Percentiles rank a stretch among this genome's conserved stretches.
phyloP scores from a whole-genome alignment of 805 yeast species.

The Kodamaea hsintzibuensis region DNA sequence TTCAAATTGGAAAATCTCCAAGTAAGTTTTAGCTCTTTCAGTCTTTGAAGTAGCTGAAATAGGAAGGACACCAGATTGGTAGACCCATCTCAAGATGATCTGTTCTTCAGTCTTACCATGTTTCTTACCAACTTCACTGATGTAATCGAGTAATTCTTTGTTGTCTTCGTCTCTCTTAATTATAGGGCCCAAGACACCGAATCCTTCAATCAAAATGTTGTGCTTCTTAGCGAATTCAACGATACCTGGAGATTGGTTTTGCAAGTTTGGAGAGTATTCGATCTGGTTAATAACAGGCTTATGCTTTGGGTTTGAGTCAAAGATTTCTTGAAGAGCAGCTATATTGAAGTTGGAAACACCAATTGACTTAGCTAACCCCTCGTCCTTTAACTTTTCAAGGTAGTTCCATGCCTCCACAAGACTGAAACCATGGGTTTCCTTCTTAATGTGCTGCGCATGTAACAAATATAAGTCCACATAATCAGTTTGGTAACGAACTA shows the following conservation, averaged over 20 bases:
- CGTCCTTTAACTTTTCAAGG: slow-evolving; percentile 62
- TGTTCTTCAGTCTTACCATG: slow-evolving; percentile 62
- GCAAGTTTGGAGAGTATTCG: slow-evolving; percentile 89
- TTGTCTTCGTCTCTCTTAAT: slow-evolving; percentile 48
- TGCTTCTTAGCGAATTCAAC: slow-evolving; percentile 68
- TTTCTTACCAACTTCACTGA: slow-evolving; percentile 54
- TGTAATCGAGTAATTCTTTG: slow-evolving; percentile 52
- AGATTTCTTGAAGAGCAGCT: too few species aligned
- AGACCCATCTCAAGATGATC: slow-evolving; percentile 79
- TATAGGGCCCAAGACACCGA: slow-evolving; percentile 81
- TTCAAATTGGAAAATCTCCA: slow-evolving; percentile 56
- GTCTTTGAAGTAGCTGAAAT: slow-evolving; percentile 79
- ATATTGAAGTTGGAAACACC: slow-evolving; percentile 65
- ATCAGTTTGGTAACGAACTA: slow-evolving; percentile 42
- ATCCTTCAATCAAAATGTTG: slow-evolving; percentile 59
- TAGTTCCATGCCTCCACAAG: slow-evolving; percentile 64
- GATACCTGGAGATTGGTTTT: slow-evolving; percentile 67
- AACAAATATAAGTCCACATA: slow-evolving; percentile 52
- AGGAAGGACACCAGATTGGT: slow-evolving; percentile 72
- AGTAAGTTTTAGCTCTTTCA: slow-evolving; percentile 61
- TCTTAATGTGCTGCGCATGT: slow-evolving; percentile 44
- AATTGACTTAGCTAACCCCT: slow-evolving; percentile 70
- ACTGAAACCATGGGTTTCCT: slow-evolving; percentile 35
- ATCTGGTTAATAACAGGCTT: slow-evolving; percentile 82
- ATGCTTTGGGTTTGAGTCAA: slow-evolving; percentile 18